Conservation (phyloP, 2,329 filamentous ascomycete species). For the Fusarium sp. region DNA sequence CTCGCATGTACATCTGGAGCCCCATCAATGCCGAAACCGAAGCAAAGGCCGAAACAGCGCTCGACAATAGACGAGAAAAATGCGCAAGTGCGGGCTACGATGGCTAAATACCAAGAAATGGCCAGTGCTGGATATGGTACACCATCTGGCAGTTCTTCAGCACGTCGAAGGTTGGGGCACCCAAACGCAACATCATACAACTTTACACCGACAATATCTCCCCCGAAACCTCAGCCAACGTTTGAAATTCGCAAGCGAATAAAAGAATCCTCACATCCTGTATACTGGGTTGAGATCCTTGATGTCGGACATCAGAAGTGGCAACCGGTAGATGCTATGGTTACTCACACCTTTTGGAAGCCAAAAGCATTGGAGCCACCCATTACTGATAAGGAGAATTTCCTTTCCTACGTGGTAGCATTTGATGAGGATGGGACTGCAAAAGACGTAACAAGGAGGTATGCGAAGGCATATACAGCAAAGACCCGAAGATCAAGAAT, state of each 20-base stretch:
- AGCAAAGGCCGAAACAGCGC: constrained; percentile 38
- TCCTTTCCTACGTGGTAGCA: constrained; percentile 83
- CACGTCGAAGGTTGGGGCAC: constrained; percentile 62
- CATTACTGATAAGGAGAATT: constrained; percentile 78
- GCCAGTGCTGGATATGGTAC: constrained; percentile 43
- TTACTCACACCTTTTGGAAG: constrained; percentile 80
- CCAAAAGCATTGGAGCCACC: constrained; percentile 85
- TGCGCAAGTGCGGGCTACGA: constrained; percentile 52
- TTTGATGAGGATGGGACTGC: constrained; percentile 84
- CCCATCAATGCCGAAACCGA: constrained; percentile 59
- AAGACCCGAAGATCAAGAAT: constrained; percentile 88
- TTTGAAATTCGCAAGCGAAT: constrained; percentile 57
- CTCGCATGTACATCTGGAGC: constrained; percentile 73
- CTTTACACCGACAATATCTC: constrained; percentile 56
- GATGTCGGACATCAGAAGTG: constrained; percentile 90
- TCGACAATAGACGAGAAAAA: constrained; percentile 47
- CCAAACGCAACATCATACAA: constrained; percentile 64
- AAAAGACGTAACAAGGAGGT: constrained; percentile 87
- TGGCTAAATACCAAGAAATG: constrained; percentile 54
- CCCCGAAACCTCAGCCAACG: constrained; percentile 46
- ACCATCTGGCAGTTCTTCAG: constrained; percentile 49
- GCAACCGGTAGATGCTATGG: constrained; percentile 87
- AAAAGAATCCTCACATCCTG: constrained; percentile 78
- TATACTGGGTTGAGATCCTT: constrained; percentile 96
- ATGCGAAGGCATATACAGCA: constrained; percentile 87